These are phyloP conservation scores for Eimeria zaria DNA, from an alignment of 169 alveolate species.

Conservation along the genomic window DNA sequence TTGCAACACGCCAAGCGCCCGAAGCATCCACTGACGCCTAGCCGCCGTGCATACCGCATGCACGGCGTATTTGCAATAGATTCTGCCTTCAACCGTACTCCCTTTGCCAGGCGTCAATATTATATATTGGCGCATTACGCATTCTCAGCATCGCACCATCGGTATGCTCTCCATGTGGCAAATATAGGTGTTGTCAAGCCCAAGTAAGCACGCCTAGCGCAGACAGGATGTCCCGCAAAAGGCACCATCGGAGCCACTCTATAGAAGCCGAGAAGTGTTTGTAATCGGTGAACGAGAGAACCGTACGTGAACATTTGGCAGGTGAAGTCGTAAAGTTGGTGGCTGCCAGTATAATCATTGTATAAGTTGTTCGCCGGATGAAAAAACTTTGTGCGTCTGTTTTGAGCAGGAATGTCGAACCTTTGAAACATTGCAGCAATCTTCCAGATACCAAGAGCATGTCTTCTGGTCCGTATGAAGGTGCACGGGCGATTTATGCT, in stretches of 20 bases:
- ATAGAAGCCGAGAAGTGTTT: background rate
- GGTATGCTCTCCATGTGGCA: background rate
- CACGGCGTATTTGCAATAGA: background rate
- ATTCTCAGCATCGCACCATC: background rate
- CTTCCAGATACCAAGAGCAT: no score
- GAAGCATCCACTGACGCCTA: background rate
- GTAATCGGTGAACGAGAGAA: background rate
- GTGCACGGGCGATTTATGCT: no score
- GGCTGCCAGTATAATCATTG: background rate
- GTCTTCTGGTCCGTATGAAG: background rate
- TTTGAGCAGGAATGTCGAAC: background rate
- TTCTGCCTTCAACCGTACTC: background rate
- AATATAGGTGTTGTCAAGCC: background rate
- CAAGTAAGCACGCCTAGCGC: background rate
- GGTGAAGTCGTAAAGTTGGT: background rate
- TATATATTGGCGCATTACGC: background rate
- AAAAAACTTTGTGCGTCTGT: background rate
- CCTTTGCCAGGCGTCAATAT: background rate
- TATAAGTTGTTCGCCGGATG: background rate
- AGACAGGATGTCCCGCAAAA: no score
- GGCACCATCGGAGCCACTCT: background rate
- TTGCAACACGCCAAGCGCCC: background rate
- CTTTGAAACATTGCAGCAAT: background rate
- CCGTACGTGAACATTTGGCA: background rate
- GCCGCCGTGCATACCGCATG: background rate